These are phyloP conservation scores for Candida manassasensis DNA, from an alignment of 805 yeast species.

Conservation along the genomic window DNA sequence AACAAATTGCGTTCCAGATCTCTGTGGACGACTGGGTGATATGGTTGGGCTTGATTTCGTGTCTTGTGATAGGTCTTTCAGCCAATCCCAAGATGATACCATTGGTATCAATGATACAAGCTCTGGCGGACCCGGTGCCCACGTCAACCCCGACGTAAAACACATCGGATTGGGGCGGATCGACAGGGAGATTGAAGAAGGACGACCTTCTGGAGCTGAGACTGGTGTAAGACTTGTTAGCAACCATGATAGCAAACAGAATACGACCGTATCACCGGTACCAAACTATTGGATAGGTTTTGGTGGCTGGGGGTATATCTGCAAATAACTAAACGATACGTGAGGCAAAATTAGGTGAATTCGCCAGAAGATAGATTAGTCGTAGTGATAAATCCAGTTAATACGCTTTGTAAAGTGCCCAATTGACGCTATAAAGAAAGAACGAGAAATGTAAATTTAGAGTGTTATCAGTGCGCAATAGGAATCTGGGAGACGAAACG, in stretches of 20 bases:
- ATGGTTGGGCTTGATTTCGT: slow-evolving; percentile 65
- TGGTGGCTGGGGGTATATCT: no score
- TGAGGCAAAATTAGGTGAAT: no score
- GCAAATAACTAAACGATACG: no score
- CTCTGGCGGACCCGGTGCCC: slow-evolving; percentile 98
- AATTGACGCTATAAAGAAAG: no score
- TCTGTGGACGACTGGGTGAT: slow-evolving; percentile 87
- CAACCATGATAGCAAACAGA: background rate
- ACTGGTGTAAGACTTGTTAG: slow-evolving; percentile 29
- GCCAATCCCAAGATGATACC: slow-evolving; percentile 80
- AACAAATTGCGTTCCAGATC: slow-evolving; percentile 86
- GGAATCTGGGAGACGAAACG: no score
- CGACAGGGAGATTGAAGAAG: slow-evolving; percentile 32
- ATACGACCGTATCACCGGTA: no score
- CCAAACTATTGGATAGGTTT: no score
- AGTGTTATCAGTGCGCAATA: no score
- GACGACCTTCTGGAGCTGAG: slow-evolving; percentile 37
- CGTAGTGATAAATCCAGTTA: no score
- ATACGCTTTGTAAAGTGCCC: no score
- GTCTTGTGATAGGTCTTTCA: slow-evolving; percentile 73
- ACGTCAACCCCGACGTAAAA: slow-evolving; percentile 84
- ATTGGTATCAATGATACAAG: slow-evolving; percentile 78
- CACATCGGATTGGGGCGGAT: slow-evolving; percentile 41
- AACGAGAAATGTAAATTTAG: no score
- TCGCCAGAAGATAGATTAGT: no score